Evolutionary conservation across 495 filamentous ascomycete genomes (phyloP), one percentile per base, ranked within the genome.

Genomic region (Talaromyces trachyspermus): DNA sequence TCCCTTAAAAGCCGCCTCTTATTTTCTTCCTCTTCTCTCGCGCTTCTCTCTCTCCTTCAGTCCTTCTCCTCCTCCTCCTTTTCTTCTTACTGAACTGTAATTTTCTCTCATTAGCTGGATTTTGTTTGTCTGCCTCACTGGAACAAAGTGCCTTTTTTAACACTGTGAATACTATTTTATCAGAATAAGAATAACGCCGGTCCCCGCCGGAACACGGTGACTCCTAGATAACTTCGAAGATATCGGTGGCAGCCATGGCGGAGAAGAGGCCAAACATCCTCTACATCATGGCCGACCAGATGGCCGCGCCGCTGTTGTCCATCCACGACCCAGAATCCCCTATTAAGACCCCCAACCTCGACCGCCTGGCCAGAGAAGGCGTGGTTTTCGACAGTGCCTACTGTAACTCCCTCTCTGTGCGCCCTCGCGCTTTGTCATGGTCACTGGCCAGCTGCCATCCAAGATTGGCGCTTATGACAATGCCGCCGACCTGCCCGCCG

Each of bases 211-310:
- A n/a, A n/a, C n/a, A n/a, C n/a, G n/a, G n/a, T n/a, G n/a, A n/a
- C n/a, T n/a, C n/a, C n/a, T n/a, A n/a, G n/a, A n/a, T n/a, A n/a
- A n/a, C n/a, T n/a, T n/a, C n/a, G n/a, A n/a, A n/a, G n/a, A n/a
- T n/a, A n/a, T n/a, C n/a, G n/a, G n/a, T n/a, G n/a, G n/a, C n/a
- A 2, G 19, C 48, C 62, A 71, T 72, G 69, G 60, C 62, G 41
- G 53, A 57, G 24, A 66, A 68, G 45, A 78, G 73, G 60, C 85
- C 83, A 30, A 89, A 89, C 64, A 84, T 89, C 52, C 75, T 89
- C 41, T 87, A 86, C 66, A 87, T 95, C 64, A 91, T 95, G 85
- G 88, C 88, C 36, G 89, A 95, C 66, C 89, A 95, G 69, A 80
- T 95, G 64, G 83, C 89, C 17, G 88, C 89, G 20, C 88, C 88